Percentiles rank a stretch among this genome's conserved stretches.
These are phyloP conservation scores for Blyttiomyces sp. DNA, from an alignment of 371 early-diverging fungal species.

Conservation along the genomic window DNA sequence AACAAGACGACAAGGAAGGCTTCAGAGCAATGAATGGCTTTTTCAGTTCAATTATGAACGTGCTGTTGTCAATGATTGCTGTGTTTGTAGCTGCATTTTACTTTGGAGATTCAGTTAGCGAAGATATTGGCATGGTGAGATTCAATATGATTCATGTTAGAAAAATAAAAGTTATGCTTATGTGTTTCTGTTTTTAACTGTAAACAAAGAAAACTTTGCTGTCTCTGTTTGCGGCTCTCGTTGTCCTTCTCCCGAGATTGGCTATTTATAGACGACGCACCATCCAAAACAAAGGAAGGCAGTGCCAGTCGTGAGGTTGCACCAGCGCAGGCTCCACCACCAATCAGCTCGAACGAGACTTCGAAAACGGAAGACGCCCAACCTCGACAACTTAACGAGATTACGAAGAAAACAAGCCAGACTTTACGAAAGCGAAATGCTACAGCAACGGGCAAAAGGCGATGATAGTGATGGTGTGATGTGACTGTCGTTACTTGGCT, in stretches of 20 bases:
- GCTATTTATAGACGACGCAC: constrained; percentile 30
- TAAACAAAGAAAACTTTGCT: constrained; percentile 51
- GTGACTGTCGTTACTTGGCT: too few relatives aligned
- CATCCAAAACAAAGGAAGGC: too few relatives aligned
- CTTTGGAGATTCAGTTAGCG: constrained; percentile 47
- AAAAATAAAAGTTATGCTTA: background rate
- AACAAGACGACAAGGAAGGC: constrained; percentile 30
- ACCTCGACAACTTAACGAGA: too few relatives aligned
- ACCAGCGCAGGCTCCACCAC: too few relatives aligned
- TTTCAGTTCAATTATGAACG: constrained; percentile 59
- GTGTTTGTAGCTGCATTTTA: constrained; percentile 61
- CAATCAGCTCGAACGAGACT: too few relatives aligned
- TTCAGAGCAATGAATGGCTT: constrained; percentile 49
- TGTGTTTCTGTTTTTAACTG: background rate
- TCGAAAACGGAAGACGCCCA: too few relatives aligned
- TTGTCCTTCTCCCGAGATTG: constrained; percentile 46
- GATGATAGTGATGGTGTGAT: too few relatives aligned
- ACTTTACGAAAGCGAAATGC: too few relatives aligned
- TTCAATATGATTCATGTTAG: background rate
- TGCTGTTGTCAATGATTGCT: constrained; percentile 59
- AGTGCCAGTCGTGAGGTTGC: too few relatives aligned
- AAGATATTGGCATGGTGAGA: constrained; percentile 57
- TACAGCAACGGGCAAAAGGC: too few relatives aligned
- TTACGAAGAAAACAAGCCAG: too few relatives aligned
- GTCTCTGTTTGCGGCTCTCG: constrained; percentile 46